These are phyloP conservation scores for Fraxinus velutina DNA, from an alignment of 305 asterid genomes.

Conservation along the genomic window DNA sequence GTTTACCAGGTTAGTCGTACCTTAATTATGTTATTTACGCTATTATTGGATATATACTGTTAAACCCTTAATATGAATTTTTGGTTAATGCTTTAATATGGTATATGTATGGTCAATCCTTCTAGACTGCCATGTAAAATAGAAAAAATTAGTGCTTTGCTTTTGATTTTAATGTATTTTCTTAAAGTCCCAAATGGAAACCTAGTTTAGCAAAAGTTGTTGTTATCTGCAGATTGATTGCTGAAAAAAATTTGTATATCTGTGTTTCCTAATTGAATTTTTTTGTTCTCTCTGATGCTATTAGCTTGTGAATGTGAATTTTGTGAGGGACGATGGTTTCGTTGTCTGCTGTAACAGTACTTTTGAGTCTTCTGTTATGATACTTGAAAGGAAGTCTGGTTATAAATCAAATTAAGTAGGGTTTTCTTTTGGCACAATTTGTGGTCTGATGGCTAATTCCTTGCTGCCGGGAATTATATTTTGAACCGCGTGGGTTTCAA, in stretches of 20 bases:
- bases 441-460: background rate
- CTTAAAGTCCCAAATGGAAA: background rate
- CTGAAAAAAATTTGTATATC: background rate
- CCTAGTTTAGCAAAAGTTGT: background rate
- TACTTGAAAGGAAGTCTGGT: background rate
- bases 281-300: background rate
- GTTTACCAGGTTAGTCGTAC: conserved; percentile 47
- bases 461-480: background rate
- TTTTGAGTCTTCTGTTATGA: background rate
- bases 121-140: background rate
- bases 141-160: background rate
- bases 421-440: background rate
- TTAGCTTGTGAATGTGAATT: background rate
- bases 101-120: background rate
- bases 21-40: background rate
- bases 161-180: background rate
- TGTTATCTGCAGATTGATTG: background rate
- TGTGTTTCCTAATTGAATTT: background rate
- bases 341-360: background rate
- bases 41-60: background rate
- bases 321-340: background rate
- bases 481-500: background rate
- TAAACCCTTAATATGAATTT: background rate
- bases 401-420: background rate
- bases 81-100: background rate